Conservation (phyloP, 2,329 filamentous ascomycete genomes). For the Lasiodiplodia gonubiensis region DNA sequence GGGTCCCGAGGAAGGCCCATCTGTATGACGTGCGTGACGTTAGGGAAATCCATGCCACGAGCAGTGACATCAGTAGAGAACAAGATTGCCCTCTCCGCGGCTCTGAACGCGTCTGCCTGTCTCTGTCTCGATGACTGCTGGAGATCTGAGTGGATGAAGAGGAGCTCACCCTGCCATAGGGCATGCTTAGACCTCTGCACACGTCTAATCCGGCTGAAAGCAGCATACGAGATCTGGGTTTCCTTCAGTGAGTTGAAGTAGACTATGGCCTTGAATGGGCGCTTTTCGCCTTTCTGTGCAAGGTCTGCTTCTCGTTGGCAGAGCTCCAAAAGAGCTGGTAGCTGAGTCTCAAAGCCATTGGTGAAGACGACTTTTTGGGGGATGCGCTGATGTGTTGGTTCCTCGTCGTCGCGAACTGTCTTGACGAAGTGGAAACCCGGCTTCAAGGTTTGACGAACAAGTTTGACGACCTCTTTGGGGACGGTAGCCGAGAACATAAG, state of each 20-base stretch:
- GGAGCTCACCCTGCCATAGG: slow-evolving; percentile 48
- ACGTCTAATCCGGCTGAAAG: slow-evolving; percentile 38
- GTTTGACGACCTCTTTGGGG: slow-evolving; percentile 76
- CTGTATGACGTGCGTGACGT: slow-evolving; percentile 60
- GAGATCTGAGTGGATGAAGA: slow-evolving; percentile 80
- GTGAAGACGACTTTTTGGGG: slow-evolving; percentile 77
- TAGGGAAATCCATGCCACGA: slow-evolving; percentile 60
- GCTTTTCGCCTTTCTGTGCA: slow-evolving; percentile 47
- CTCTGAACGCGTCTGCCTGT: slow-evolving; percentile 74
- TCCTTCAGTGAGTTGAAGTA: slow-evolving; percentile 83
- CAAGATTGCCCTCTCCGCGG: slow-evolving; percentile 60
- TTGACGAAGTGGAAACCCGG: slow-evolving; percentile 86
- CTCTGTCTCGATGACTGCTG: slow-evolving; percentile 71
- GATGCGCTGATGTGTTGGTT: slow-evolving; percentile 82
- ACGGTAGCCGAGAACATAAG: slow-evolving; percentile 96
- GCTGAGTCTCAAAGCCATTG: slow-evolving; percentile 73
- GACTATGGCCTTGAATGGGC: slow-evolving; percentile 92
- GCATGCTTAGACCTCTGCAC: slow-evolving; percentile 35
- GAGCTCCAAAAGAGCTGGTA: slow-evolving; percentile 80
- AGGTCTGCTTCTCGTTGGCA: slow-evolving; percentile 64
- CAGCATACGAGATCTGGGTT: slow-evolving; percentile 67
- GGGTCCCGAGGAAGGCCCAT: slow-evolving; percentile 52
- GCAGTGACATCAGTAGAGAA: slow-evolving; percentile 59
- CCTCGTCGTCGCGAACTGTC: slow-evolving; percentile 82
- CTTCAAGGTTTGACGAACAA: slow-evolving; percentile 81